Evolutionary conservation across 768 basidiomycete genomes (phyloP).

Genomic region (Rhizopogon vesiculosus): DNA sequence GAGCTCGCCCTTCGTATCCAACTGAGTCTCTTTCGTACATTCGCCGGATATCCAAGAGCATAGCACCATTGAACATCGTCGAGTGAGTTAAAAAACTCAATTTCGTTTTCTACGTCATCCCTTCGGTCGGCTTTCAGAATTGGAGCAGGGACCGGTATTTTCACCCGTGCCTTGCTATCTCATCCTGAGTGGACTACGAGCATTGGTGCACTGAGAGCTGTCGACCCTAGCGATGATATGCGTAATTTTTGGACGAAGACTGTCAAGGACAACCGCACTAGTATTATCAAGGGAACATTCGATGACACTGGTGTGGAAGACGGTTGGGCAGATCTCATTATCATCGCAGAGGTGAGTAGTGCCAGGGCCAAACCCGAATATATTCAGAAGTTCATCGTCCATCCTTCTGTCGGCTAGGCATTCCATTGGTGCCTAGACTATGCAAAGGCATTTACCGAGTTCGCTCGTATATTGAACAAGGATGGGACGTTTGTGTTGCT

Average conservation of each 20-base stretch:
- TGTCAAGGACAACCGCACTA: constrained; percentile 46
- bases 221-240: constrained; percentile 91
- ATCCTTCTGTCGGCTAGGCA: constrained; percentile 43
- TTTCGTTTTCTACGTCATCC: not conserved
- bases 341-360: constrained; percentile 64
- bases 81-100: constrained; percentile 46
- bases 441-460: constrained; percentile 65
- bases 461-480: constrained; percentile 75
- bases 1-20: constrained; percentile 84
- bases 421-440: constrained; percentile 93
- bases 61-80: constrained; percentile 53
- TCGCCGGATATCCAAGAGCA: constrained; percentile 37
- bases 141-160: constrained; percentile 85
- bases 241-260: constrained; percentile 59
- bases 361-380: not conserved
- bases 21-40: constrained; percentile 56
- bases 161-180: constrained; percentile 74
- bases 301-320: constrained; percentile 53
- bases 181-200: constrained; percentile 50
- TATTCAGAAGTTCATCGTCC: no score
- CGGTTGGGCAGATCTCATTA: constrained; percentile 74
- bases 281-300: constrained; percentile 61
- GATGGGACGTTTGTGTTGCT: constrained; percentile 66
- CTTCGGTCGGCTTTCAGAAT: constrained; percentile 40
- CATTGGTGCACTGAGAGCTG: constrained; percentile 53